Conservation (phyloP, 306 rosid species). For the Rubus idaeus region DNA sequence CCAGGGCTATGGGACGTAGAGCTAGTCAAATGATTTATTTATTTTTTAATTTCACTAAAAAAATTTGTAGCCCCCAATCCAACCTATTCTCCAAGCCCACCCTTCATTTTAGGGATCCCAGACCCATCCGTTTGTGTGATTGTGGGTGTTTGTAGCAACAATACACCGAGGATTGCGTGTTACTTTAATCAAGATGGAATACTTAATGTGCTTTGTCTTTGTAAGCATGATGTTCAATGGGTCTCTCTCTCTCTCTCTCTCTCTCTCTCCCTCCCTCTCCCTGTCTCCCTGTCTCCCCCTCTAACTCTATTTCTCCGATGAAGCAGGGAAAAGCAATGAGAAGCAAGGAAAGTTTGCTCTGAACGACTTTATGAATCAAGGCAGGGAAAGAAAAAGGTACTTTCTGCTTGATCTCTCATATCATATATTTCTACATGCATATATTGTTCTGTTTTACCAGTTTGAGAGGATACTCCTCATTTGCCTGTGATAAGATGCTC, state of each 20-base stretch:
- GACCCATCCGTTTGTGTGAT: background rate
- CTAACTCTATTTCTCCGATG: background rate
- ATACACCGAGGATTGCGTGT: background rate
- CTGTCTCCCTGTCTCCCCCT: background rate
- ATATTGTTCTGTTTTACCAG: background rate
- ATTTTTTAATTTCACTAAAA: background rate
- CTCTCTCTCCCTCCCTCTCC: background rate
- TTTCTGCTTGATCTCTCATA: conserved; percentile 26
- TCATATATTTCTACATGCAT: conserved; percentile 2
- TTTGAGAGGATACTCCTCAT: background rate
- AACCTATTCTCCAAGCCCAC: background rate
- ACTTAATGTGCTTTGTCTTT: background rate
- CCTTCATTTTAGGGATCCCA: background rate
- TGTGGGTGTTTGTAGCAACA: background rate
- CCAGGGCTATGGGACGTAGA: background rate
- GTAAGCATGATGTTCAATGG: background rate
- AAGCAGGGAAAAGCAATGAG: conserved; percentile 53
- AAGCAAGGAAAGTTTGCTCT: conserved; percentile 37
- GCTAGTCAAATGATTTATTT: background rate
- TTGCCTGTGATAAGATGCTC: background rate
- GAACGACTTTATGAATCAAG: conserved; percentile 37
- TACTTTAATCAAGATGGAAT: background rate
- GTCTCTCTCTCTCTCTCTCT: too few relatives aligned
- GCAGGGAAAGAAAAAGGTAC: conserved; percentile 58
- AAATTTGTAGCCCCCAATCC: background rate